Percentiles rank a stretch among this genome's conserved stretches.
Evolutionary conservation across 2,329 filamentous ascomycete species (phyloP).

Genomic region (Aspergillus sp.): DNA sequence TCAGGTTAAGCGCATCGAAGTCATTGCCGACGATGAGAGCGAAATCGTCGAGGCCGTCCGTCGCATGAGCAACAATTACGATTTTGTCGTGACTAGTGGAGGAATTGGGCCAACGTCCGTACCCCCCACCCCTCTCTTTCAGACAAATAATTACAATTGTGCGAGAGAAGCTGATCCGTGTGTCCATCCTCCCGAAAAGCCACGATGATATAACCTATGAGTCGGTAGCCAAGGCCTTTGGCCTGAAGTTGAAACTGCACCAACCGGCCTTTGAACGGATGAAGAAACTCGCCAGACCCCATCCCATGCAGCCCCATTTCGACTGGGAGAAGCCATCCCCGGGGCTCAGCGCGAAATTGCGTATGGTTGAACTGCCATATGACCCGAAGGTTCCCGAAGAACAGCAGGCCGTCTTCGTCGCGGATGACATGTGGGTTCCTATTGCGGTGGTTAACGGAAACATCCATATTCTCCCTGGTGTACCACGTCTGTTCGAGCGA

Average conservation of each 20-base stretch:
- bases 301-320: slow-evolving; percentile 66
- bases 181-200: slow-evolving; percentile 40
- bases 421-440: slow-evolving; percentile 84
- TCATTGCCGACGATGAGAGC: slow-evolving; percentile 83
- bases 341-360: slow-evolving; percentile 69
- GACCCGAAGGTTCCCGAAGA: slow-evolving; percentile 59
- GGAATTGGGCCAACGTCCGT: slow-evolving; percentile 90
- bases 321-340: slow-evolving; percentile 79
- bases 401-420: slow-evolving; percentile 71
- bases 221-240: slow-evolving; percentile 86
- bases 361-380: slow-evolving; percentile 83
- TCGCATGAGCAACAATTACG: slow-evolving; percentile 82
- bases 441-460: slow-evolving; percentile 86
- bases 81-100: slow-evolving; percentile 91
- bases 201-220: slow-evolving; percentile 98
- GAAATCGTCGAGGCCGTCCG: slow-evolving; percentile 84
- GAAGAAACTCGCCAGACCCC: slow-evolving; percentile 70
- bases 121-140: slow-evolving; percentile 5
- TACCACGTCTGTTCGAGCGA: slow-evolving; percentile 74
- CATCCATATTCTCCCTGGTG: slow-evolving; percentile 83
- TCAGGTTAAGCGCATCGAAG: slow-evolving; percentile 76
- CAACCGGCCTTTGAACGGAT: slow-evolving; percentile 70
- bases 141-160: not conserved
- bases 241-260: slow-evolving; percentile 69
- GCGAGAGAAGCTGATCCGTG: not conserved